A percentile compares a stretch with the other conserved stretches of the same genome.
Evolutionary conservation across 2,329 filamentous ascomycete genomes (phyloP).

Genomic region (Fusarium incarnatum): DNA sequence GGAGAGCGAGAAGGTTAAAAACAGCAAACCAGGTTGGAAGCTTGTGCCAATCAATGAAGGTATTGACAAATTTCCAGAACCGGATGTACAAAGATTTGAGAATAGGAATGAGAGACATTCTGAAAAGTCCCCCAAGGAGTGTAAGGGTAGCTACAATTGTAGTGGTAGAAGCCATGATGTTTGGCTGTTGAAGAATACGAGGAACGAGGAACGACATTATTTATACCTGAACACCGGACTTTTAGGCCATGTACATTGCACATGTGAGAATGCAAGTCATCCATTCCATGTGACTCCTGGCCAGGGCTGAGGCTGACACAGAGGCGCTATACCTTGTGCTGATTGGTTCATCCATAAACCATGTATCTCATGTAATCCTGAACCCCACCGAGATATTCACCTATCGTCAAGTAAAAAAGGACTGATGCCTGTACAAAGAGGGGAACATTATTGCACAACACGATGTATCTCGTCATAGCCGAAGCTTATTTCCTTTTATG

Average conservation of each 20-base stretch:
- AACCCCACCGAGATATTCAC: rapidly evolving
- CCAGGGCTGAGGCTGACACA: background rate
- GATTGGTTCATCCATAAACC: background rate
- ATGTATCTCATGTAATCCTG: background rate
- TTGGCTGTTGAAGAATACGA: background rate
- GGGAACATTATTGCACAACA: background rate
- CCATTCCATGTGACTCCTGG: background rate
- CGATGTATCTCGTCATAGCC: background rate
- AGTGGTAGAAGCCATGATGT: conserved; percentile 3
- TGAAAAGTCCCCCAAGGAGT: background rate
- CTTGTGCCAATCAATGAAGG: conserved; percentile 22
- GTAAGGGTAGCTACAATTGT: background rate
- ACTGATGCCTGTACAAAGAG: background rate
- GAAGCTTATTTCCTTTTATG: background rate
- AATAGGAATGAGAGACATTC: background rate
- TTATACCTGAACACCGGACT: background rate
- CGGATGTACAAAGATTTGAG: conserved; percentile 20
- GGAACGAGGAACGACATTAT: background rate
- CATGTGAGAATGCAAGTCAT: background rate
- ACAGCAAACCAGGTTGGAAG: conserved; percentile 26
- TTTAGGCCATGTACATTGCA: background rate
- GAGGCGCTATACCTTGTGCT: background rate
- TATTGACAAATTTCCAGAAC: conserved; percentile 20
- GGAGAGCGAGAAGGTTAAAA: conserved; percentile 29
- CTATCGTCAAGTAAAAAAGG: background rate